Conservation (phyloP, 1,284 basidiomycete species). For the Athelia sp. region DNA sequence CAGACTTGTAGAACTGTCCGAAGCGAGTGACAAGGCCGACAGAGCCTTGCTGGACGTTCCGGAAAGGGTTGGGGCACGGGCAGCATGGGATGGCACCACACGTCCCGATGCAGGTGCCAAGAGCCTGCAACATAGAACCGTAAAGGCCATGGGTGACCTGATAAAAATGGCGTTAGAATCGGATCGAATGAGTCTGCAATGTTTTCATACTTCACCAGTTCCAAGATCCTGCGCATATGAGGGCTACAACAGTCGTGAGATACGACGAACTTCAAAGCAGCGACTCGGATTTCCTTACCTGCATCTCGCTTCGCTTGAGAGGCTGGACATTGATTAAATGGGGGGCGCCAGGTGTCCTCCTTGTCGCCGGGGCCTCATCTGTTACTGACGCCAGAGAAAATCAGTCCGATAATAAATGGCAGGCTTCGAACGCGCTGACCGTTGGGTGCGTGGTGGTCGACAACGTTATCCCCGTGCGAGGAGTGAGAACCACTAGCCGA, state of each 20-base stretch:
- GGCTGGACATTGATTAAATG: slow-evolving; percentile 74
- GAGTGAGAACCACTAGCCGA: slow-evolving; percentile 34
- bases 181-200: neutral
- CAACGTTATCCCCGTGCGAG: slow-evolving; percentile 61
- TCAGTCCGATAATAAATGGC: slow-evolving; percentile 6
- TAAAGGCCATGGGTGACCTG: slow-evolving; percentile 82
- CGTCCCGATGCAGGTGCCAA: slow-evolving; percentile 57
- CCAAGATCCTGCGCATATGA: slow-evolving; percentile 90
- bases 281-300: slow-evolving; percentile 38
- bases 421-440: slow-evolving; percentile 47
- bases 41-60: slow-evolving; percentile 78
- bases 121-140: slow-evolving; percentile 71
- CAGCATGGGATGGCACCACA: slow-evolving; percentile 85
- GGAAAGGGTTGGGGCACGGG: slow-evolving; percentile 76
- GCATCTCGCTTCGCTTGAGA: slow-evolving; percentile 80
- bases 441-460: slow-evolving; percentile 67
- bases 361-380: slow-evolving; percentile 35
- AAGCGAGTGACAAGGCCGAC: slow-evolving; percentile 91
- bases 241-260: slow-evolving; percentile 42
- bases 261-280: slow-evolving; percentile 6
- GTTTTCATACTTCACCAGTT: slow-evolving; percentile 40
- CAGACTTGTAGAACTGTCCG: slow-evolving; percentile 91
- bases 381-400: slow-evolving; percentile 39
- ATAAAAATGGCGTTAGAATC: slow-evolving; percentile 7
- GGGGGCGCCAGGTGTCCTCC: slow-evolving; percentile 24